phyloP scores from a whole-genome alignment of 2,329 filamentous ascomycete species.

The Epichloe typhina region DNA sequence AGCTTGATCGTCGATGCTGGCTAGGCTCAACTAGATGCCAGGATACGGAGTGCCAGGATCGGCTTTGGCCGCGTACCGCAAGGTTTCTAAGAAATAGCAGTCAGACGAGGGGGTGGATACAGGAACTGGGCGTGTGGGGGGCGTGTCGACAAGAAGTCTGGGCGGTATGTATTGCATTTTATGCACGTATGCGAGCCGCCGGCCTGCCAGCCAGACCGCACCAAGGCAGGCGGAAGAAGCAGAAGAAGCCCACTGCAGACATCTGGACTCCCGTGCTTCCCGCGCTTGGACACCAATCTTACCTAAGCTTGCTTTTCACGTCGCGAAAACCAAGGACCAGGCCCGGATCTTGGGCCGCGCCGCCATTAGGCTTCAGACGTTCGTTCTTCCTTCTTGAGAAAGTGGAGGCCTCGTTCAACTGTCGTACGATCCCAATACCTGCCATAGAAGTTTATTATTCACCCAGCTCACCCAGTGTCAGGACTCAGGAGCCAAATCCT shows the following conservation, averaged over 20 bases:
- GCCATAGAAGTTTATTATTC: no score
- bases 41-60: conserved; percentile 3
- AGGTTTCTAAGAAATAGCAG: conserved; percentile 1
- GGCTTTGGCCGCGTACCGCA: conserved; percentile 8
- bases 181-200: conserved; percentile 6
- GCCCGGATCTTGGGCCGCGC: not conserved
- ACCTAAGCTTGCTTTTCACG: not conserved
- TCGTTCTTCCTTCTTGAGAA: not conserved
- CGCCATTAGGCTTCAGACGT: not conserved
- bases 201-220: not conserved
- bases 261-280: no score
- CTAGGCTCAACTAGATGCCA: not conserved
- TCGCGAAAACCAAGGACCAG: not conserved
- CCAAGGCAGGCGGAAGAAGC: no score
- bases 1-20: conserved; percentile 7
- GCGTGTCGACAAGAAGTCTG: not conserved
- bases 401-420: not conserved
- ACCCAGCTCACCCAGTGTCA: no score
- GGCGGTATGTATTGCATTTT: not conserved
- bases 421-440: no score
- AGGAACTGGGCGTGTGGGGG: not conserved
- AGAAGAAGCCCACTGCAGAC: no score
- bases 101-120: not conserved
- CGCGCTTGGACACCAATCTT: not conserved
- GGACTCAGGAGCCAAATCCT: no score